A percentile compares a stretch with the other conserved stretches of the same genome.
Conservation (phyloP, 495 filamentous ascomycete genomes). For the Glarea lozoyensis region DNA sequence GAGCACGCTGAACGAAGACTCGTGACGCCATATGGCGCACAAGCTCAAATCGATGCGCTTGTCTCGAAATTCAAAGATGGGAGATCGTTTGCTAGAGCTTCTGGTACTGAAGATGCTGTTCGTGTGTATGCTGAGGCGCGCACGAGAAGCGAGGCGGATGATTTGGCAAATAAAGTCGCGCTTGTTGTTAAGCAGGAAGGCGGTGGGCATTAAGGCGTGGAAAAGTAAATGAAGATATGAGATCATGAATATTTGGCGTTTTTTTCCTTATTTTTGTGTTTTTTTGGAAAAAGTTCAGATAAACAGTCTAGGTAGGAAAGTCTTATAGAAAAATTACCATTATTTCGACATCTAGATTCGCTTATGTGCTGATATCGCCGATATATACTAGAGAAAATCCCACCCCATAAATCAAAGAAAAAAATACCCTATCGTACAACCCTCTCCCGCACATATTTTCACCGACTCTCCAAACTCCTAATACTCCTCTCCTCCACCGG, state of each 20-base stretch:
- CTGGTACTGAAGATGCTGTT: slow-evolving; percentile 92
- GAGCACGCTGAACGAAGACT: slow-evolving; percentile 87
- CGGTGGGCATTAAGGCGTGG: neutral
- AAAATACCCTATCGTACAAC: no score
- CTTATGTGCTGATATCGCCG: no score
- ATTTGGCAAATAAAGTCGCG: slow-evolving; percentile 74
- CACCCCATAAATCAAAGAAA: no score
- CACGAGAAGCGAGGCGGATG: slow-evolving; percentile 72
- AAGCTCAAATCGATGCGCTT: slow-evolving; percentile 73
- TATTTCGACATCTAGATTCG: no score
- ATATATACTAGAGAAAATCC: no score
- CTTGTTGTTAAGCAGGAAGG: slow-evolving; percentile 47
- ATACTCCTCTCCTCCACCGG: slow-evolving; percentile 5
- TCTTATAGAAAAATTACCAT: no score
- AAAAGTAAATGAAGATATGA: neutral
- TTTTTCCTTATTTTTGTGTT: no score
- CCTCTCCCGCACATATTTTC: no score
- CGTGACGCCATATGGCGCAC: slow-evolving; percentile 66
- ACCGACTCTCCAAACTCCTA: no score
- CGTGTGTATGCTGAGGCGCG: slow-evolving; percentile 96
- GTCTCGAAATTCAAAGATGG: slow-evolving; percentile 89
- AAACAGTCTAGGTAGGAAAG: no score
- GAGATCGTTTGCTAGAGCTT: slow-evolving; percentile 81
- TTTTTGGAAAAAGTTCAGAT: no score
- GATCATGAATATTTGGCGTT: no score